Evolutionary conservation across 192 early-diverging fungal genomes (phyloP), one percentile per base, ranked within the genome.

Genomic region (Rhizophagus sp.): DNA sequence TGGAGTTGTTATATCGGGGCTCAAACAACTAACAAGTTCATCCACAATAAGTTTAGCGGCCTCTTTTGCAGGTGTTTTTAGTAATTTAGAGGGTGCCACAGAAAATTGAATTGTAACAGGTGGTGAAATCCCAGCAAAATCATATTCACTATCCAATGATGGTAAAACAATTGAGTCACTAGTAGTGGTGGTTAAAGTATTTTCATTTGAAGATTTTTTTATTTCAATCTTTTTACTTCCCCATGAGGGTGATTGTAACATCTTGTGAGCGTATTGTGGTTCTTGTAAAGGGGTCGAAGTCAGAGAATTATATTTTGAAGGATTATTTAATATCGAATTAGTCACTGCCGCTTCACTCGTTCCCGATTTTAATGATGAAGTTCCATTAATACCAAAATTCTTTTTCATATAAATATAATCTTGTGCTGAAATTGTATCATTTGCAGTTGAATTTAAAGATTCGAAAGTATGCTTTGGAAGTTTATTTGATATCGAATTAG

Each of bases 41-140:
- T 80, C 75, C 15, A 81, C 74, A 10, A 84, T 82, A 61, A 75
- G 80, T 36, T 78, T 80, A 5, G 83, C 84, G 4, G 81, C 81
- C 70, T 82, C 76, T 34, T 73, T 75, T 4, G 79, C 79, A 0
- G 84, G 84, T 8, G 84, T 83, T 36, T 67, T 79, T 8, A 81
- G 25, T 62, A 85, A 68, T 27, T 68, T 69, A 2, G 79, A 80
- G 24, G 50, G 76, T 39, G 84, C 64, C 10, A 81, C 44, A 1
- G 81, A 76, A 75, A 85, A 85, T 64, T 82, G 79, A 22, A 85
- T 75, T 0, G 81, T 85, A 24, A 75, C 75, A 30, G 84, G 84
- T 33, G 84, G 82, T 30, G 84, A 85, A 7, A 79, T 47, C 25
- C 22, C 76, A 9, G 73, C 41, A 61, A 49, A 74, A 3, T 74